Evolutionary conservation across 306 rosid species (phyloP).

Genomic region (Castanea sativa): DNA sequence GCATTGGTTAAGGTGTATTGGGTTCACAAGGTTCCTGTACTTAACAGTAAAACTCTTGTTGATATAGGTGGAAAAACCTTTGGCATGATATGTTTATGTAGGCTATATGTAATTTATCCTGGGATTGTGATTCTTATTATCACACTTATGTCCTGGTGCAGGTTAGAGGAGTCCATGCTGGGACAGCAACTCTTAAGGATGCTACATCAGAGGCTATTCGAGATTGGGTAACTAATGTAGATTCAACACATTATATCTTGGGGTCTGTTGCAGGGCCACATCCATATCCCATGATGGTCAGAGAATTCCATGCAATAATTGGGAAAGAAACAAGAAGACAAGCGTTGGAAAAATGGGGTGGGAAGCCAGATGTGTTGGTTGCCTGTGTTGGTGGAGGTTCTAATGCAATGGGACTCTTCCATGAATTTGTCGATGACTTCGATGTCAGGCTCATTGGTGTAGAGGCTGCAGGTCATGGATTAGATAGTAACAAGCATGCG

Average conservation of each 20-base stretch:
- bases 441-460: constrained; percentile 83
- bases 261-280: constrained; percentile 99
- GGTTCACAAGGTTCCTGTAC: too few species aligned
- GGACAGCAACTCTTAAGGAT: constrained; percentile 96
- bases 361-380: constrained; percentile 86
- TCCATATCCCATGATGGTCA: constrained; percentile 98
- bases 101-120: neutral
- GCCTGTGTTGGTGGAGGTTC: constrained; percentile 99
- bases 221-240: constrained; percentile 98
- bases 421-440: constrained; percentile 75
- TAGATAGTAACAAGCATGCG: constrained; percentile 93
- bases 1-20: too few species aligned
- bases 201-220: constrained; percentile 98
- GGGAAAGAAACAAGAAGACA: constrained; percentile 93
- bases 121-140: neutral
- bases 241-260: constrained; percentile 96
- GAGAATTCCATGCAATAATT: constrained; percentile 91
- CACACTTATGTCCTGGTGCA: constrained; percentile 19
- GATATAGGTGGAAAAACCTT: too few species aligned
- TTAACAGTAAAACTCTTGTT: too few species aligned
- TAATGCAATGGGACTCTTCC: constrained; percentile 93
- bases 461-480: constrained; percentile 95
- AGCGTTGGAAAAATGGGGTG: constrained; percentile 96
- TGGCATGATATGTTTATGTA: neutral
- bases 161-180: constrained; percentile 91